Conservation (phyloP, 1,284 basidiomycete genomes). For the Heterobasidion annosum region DNA sequence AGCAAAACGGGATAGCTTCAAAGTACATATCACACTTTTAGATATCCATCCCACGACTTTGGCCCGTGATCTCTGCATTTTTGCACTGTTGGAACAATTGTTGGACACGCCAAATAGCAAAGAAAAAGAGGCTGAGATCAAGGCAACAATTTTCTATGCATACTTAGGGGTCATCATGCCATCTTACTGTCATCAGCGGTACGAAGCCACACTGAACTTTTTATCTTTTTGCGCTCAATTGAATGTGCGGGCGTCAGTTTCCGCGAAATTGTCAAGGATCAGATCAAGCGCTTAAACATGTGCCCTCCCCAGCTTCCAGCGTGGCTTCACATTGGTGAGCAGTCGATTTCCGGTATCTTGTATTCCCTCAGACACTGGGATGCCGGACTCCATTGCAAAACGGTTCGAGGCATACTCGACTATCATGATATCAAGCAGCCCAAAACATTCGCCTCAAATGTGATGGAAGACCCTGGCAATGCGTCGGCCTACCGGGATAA, state of each 20-base stretch:
- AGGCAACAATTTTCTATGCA: slow-evolving; percentile 6
- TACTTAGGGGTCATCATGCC: slow-evolving; percentile 8
- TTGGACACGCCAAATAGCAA: not conserved
- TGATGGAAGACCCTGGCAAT: no score
- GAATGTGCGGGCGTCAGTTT: not conserved
- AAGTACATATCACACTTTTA: slow-evolving; percentile 15
- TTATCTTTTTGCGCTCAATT: not conserved
- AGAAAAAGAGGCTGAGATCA: slow-evolving; percentile 1
- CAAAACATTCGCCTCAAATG: no score
- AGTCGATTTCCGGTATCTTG: not conserved
- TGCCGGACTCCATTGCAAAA: not conserved
- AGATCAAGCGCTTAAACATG: not conserved
- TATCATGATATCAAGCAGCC: no score
- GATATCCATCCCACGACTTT: slow-evolving; percentile 17
- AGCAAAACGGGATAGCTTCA: slow-evolving; percentile 5
- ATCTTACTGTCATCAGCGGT: not conserved
- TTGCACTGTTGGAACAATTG: slow-evolving; percentile 14
- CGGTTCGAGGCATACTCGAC: not conserved
- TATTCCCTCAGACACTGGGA: not conserved
- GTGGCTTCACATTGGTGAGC: not conserved
- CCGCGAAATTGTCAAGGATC: not conserved
- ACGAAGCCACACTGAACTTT: not conserved
- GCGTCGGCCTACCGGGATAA: no score
- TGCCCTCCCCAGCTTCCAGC: not conserved
- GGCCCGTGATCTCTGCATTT: slow-evolving; percentile 15